Base-by-base conservation (phyloP, 169 alveolate genomes). In the Plasmodium gaboni region DNA sequence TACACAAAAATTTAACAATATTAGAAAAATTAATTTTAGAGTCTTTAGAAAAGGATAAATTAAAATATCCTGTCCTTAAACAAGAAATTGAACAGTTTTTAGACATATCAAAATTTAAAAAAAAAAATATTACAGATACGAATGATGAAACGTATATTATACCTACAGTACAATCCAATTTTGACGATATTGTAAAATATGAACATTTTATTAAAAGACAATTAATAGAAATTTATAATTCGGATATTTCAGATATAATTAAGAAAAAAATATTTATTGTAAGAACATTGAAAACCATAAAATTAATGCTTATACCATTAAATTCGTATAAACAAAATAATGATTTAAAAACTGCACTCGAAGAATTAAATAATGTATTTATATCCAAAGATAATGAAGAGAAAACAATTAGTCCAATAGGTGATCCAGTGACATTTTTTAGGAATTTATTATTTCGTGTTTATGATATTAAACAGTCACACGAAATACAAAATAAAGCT, bases 181-280 rank as follows among this genome's bases (percentile, higher is more conserved):
- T 64, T 19, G 24, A 76, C 12, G 88, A 76, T 63, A 24, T 76
- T 63, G 17, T 76, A 76, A 63, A 76, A 63, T 76, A 63, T 48
- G 88, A 76, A 28, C 67, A 76, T 68, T 19, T 76, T 50, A 50
- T 68, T 26, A 76, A 42, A 51, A 5, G 24, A 44, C 76, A 76
- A 48, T n/a, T 48, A 7, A 76, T 76, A 44, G 28, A 76, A 28
- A 2, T 15, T 4, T 61, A 76, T 50, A 68, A 46, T 17, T 26
- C 59, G 7, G 88, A 76, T 28, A 42, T 24, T 15, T 63, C 88
- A n/a, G 22, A 12, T 50, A 48, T 12, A 9, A 70, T 70, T 48
- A 70, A 70, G 26, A 70, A 26, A 70, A 70, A 70, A 42, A 50
- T 48, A n/a, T 10, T 74, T 60, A 17, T 74, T 26, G 6, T 60